Conservation (phyloP, 306 rosid genomes). For the Macrotyloma uniflorum region DNA sequence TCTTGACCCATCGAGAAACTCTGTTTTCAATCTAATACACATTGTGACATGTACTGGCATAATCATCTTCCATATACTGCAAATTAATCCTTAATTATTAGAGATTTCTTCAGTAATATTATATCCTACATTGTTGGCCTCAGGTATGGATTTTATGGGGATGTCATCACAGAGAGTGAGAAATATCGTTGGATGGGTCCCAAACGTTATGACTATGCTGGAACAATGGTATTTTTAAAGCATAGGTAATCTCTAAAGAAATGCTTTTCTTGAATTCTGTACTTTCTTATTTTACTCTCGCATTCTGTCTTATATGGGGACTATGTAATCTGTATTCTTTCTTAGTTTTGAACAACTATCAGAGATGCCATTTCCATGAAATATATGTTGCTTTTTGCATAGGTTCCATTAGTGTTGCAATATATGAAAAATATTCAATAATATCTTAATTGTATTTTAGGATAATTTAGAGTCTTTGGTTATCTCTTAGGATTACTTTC, state of each 20-base stretch:
- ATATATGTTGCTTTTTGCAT: not conserved
- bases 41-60: conserved; percentile 20
- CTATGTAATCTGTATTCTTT: not conserved
- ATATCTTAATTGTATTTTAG: not conserved
- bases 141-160: conserved; percentile 99
- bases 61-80: conserved; percentile 22
- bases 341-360: not conserved
- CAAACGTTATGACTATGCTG: conserved; percentile 89
- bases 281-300: conserved; percentile 7
- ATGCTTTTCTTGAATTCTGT: conserved; percentile 8
- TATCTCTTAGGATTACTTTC: not conserved
- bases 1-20: not conserved
- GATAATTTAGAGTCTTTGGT: not conserved
- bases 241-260: conserved; percentile 60
- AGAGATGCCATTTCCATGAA: conserved; percentile 3
- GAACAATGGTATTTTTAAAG: conserved; percentile 83
- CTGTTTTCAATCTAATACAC: not conserved
- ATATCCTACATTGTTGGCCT: conserved; percentile 35
- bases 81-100: conserved; percentile 17
- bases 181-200: conserved; percentile 99
- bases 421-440: not conserved
- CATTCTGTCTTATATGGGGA: not conserved
- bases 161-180: conserved; percentile 93
- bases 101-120: conserved; percentile 34
- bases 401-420: not conserved